Conservation (phyloP, 441 rosid genomes). For the Macaranga tanarius region DNA sequence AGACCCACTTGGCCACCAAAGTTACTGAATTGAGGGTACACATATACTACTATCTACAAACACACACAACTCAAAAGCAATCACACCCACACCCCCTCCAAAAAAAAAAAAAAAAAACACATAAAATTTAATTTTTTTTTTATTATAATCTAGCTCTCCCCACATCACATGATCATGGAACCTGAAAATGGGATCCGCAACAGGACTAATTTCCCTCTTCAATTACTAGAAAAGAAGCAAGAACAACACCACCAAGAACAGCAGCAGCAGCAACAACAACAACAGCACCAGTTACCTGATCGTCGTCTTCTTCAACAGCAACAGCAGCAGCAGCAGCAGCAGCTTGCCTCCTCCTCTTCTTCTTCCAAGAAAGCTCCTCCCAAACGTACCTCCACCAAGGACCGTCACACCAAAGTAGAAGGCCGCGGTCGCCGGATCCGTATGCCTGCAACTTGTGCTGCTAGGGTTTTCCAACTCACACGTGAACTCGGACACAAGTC, state of each 20-base stretch:
- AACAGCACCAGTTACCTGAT: slow-evolving; percentile 7
- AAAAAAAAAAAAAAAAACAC: too few relatives aligned
- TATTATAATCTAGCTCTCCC: neutral
- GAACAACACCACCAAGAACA: slow-evolving; percentile 26
- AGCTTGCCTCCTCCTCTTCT: slow-evolving; percentile 13
- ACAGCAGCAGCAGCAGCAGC: slow-evolving; percentile 14
- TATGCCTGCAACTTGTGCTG: slow-evolving; percentile 89
- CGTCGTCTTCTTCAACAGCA: slow-evolving; percentile 29
- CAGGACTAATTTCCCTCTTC: slow-evolving; percentile 68
- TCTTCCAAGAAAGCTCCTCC: slow-evolving; percentile 63
- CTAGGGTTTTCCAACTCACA: slow-evolving; percentile 86
- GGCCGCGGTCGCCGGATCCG: slow-evolving; percentile 94
- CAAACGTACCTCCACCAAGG: slow-evolving; percentile 71
- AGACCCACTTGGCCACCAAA: slow-evolving; percentile 54
- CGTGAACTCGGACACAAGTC: slow-evolving; percentile 88
- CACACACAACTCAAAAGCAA: neutral
- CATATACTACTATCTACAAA: slow-evolving; percentile 14
- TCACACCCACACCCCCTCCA: too few relatives aligned
- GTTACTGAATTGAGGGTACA: slow-evolving; percentile 26
- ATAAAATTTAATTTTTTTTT: too few relatives aligned
- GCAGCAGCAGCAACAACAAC: slow-evolving; percentile 17
- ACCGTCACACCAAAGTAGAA: slow-evolving; percentile 88
- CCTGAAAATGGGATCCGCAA: slow-evolving; percentile 50
- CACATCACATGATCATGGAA: slow-evolving; percentile 52
- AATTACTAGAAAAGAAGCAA: slow-evolving; percentile 59